A percentile compares a stretch with the other conserved stretches of the same genome.
phyloP scores from a whole-genome alignment of 345 rosid genomes.

The Hirschfeldia incana region DNA sequence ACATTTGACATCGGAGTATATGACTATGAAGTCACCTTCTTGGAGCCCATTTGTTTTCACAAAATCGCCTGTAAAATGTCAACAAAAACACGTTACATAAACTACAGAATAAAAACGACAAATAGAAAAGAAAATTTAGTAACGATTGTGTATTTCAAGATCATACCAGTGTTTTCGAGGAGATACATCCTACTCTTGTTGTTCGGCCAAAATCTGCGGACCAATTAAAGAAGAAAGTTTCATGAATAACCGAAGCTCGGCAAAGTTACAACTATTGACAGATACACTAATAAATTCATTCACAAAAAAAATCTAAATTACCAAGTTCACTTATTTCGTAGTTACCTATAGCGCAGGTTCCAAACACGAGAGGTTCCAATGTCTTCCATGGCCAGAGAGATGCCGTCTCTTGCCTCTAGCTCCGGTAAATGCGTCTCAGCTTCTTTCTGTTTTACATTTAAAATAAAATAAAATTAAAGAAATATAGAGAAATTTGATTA shows the following conservation, averaged over 20 bases:
- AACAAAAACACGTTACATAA: background rate
- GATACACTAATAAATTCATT: background rate
- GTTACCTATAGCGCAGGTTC: conserved; percentile 96
- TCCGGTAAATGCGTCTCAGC: conserved; percentile 98
- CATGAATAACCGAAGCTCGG: background rate
- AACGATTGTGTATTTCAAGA: background rate
- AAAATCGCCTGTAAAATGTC: conserved; percentile 64
- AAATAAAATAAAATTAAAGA: background rate
- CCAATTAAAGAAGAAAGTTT: conserved; percentile 34
- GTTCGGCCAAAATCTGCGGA: conserved; percentile 98
- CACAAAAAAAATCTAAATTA: background rate
- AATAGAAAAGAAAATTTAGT: background rate
- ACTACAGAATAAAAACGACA: background rate
- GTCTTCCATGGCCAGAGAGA: conserved; percentile 95
- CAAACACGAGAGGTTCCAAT: conserved; percentile 94
- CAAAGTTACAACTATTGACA: background rate
- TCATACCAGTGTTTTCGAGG: conserved; percentile 88
- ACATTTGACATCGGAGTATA: conserved; percentile 88
- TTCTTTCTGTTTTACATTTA: conserved; percentile 61
- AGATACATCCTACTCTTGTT: conserved; percentile 99
- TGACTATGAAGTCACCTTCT: conserved; percentile 99
- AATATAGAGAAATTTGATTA: background rate
- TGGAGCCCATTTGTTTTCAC: conserved; percentile 92
- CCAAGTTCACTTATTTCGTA: background rate
- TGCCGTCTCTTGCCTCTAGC: conserved; percentile 94